Percentiles rank a stretch among this genome's conserved stretches.
Evolutionary conservation across 1,139 yeast genomes (phyloP).

Genomic region (Candida sanyaensis): DNA sequence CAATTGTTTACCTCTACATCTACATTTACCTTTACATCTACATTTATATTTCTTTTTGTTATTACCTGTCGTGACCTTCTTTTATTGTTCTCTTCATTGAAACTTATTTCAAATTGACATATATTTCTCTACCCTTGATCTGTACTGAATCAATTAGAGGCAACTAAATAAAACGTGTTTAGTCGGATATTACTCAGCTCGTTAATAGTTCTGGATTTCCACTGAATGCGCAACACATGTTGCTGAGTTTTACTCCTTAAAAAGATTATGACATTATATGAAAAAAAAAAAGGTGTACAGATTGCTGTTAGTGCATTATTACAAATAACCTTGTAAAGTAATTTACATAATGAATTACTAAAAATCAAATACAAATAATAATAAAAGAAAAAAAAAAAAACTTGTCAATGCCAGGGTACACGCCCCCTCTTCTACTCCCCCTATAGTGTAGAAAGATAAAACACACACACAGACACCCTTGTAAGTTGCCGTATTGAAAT

Average conservation of each 20-base stretch:
- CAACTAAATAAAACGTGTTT: too few species aligned
- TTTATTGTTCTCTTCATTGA: background rate
- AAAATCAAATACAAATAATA: background rate
- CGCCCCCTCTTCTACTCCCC: background rate
- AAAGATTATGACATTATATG: background rate
- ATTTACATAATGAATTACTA: slow-evolving; percentile 4
- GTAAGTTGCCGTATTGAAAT: too few species aligned
- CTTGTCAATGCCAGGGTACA: background rate
- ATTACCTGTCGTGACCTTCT: too few species aligned
- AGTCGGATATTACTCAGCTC: too few species aligned
- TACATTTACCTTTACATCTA: too few species aligned
- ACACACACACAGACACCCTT: background rate
- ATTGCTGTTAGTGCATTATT: background rate
- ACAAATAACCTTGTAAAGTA: background rate
- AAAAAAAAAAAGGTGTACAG: background rate
- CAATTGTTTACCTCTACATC: too few species aligned
- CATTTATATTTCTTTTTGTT: too few species aligned
- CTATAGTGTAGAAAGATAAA: background rate
- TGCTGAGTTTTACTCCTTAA: background rate
- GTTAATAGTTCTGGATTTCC: too few species aligned
- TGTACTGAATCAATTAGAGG: too few species aligned
- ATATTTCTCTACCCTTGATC: background rate
- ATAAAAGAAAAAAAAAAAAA: too few species aligned
- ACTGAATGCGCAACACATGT: background rate
- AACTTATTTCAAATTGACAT: background rate